A percentile compares a stretch with the other conserved stretches of the same genome.
phyloP scores from a whole-genome alignment of 257 asterid species.

The Gentiana macrophylla region DNA sequence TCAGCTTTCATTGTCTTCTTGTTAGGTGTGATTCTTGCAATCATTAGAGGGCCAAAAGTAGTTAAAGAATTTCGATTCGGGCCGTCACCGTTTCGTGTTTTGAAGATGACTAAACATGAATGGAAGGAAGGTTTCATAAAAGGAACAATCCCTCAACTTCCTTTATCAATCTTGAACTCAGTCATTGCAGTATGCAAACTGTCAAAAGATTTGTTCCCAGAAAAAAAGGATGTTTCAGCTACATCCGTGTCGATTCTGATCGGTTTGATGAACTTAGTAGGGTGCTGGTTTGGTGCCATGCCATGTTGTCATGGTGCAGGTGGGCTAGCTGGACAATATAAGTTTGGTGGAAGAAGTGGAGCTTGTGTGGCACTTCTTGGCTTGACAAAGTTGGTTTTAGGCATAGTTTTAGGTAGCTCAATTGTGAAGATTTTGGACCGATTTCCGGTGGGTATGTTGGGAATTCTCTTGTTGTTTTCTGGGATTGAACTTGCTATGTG shows the following conservation, averaged over 20 bases:
- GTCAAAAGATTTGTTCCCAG: conserved; percentile 65
- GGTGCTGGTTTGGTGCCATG: conserved; percentile 88
- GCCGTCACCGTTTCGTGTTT: conserved; percentile 37
- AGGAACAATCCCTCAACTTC: conserved; percentile 71
- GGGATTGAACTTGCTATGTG: conserved; percentile 65
- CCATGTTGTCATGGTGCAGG: conserved; percentile 87
- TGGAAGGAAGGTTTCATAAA: conserved; percentile 78
- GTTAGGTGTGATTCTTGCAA: conserved; percentile 45
- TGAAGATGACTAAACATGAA: conserved; percentile 40
- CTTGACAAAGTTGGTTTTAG: conserved; percentile 44
- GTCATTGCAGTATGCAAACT: conserved; percentile 76
- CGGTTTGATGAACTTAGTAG: conserved; percentile 65
- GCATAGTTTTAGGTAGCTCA: conserved; percentile 56
- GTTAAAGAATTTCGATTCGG: conserved; percentile 47
- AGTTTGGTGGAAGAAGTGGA: conserved; percentile 76
- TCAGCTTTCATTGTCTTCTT: conserved; percentile 55
- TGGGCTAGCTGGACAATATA: conserved; percentile 78
- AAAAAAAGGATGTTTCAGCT: conserved; percentile 35
- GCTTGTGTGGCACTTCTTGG: conserved; percentile 75
- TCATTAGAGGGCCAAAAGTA: conserved; percentile 52
- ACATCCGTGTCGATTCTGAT: conserved; percentile 61
- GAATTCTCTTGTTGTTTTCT: conserved; percentile 61
- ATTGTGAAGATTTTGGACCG: conserved; percentile 43
- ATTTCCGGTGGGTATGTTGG: conserved; percentile 61
- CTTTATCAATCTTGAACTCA: conserved; percentile 59